A percentile compares a stretch with the other conserved stretches of the same genome.
These are phyloP conservation scores for Camellia japonica DNA, from an alignment of 148 eudicot genomes.

Conservation along the genomic window DNA sequence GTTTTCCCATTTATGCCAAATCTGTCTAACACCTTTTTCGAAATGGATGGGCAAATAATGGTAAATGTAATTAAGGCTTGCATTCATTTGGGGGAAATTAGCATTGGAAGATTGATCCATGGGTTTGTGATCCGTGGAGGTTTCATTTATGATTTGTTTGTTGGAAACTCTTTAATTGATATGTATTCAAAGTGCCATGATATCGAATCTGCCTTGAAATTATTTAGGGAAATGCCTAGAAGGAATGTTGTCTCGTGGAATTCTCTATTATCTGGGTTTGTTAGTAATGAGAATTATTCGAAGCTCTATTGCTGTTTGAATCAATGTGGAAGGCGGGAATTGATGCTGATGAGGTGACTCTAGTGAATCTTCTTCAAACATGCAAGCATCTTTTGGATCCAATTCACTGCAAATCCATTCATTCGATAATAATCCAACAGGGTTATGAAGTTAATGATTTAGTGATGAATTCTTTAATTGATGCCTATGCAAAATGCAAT, in stretches of 20 bases:
- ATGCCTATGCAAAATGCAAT: slow-evolving; percentile 54
- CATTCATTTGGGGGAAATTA: no score
- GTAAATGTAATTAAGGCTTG: no score
- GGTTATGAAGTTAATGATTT: slow-evolving; percentile 51
- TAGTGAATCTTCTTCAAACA: slow-evolving; percentile 62
- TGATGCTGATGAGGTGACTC: slow-evolving; percentile 65
- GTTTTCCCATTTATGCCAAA: no score
- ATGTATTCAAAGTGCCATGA: slow-evolving; percentile 36
- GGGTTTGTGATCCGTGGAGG: no score
- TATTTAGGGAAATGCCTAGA: slow-evolving; percentile 70
- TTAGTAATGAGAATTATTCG: slow-evolving; percentile 45
- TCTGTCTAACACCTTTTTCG: no score
- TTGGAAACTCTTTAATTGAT: slow-evolving; percentile 57
- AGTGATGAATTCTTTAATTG: slow-evolving; percentile 45
- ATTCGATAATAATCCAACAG: slow-evolving; percentile 35
- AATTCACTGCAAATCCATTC: slow-evolving; percentile 50
- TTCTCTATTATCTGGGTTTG: slow-evolving; percentile 55
- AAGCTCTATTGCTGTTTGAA: slow-evolving; percentile 47
- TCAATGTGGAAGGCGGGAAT: slow-evolving; percentile 47
- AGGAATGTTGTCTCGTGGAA: slow-evolving; percentile 86
- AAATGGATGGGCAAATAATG: no score
- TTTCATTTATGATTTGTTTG: slow-evolving; percentile 51
- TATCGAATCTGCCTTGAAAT: slow-evolving; percentile 37
- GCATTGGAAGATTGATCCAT: no score
- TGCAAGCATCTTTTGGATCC: slow-evolving; percentile 51